These are phyloP conservation scores for Bifiguratus adelaidae DNA, from an alignment of 192 early-diverging fungal species.

Conservation along the genomic window DNA sequence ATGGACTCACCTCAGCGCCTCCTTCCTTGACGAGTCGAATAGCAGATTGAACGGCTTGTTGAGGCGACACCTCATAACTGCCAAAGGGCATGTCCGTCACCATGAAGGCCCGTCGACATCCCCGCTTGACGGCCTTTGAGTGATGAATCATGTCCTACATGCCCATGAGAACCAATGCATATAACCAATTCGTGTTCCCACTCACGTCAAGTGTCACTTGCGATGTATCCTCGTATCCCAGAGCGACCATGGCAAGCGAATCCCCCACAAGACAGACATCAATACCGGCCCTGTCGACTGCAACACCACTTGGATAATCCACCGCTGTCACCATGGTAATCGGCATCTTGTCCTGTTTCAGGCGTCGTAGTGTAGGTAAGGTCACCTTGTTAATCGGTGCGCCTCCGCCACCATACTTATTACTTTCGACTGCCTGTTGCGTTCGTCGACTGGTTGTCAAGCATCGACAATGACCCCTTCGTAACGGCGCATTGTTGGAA, in stretches of 20 bases:
- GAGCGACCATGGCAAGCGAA: constrained; percentile 91
- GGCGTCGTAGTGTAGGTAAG: constrained; percentile 59
- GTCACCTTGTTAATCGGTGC: too few species aligned
- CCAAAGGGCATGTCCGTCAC: constrained; percentile 91
- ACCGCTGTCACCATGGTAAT: constrained; percentile 94
- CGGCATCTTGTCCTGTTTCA: constrained; percentile 60
- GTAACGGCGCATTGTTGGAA: too few species aligned
- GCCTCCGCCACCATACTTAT: too few species aligned
- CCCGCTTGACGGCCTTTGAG: constrained; percentile 78
- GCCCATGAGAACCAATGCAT: not conserved
- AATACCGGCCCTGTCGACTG: constrained; percentile 74
- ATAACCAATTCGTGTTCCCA: not conserved
- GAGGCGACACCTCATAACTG: constrained; percentile 69
- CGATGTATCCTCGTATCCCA: constrained; percentile 83
- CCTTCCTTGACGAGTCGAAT: constrained; percentile 86
- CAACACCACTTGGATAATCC: constrained; percentile 84
- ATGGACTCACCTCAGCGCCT: constrained; percentile 47
- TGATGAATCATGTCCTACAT: constrained; percentile 90
- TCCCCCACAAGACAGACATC: constrained; percentile 92
- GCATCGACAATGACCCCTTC: too few species aligned
- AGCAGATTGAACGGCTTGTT: constrained; percentile 61
- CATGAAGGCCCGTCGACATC: constrained; percentile 70
- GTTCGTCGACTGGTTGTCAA: too few species aligned
- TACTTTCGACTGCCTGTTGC: too few species aligned
- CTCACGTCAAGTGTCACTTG: constrained; percentile 77